Evolutionary conservation across 768 basidiomycete genomes (phyloP).

Genomic region (Pisolithus microcarpus): DNA sequence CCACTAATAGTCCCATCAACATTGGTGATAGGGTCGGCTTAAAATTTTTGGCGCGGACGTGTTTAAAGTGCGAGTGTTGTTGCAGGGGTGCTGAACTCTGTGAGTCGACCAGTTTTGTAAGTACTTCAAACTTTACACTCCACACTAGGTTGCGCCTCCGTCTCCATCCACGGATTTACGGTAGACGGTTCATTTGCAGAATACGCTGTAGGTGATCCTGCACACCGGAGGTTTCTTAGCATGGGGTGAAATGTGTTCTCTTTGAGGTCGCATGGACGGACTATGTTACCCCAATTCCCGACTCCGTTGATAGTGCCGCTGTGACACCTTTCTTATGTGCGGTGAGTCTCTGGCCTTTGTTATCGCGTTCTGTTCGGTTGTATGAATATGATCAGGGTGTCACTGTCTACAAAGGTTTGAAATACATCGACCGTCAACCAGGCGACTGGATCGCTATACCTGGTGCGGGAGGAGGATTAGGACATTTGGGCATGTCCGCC

Average conservation of each 20-base stretch:
- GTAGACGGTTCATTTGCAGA: slow-evolving; percentile 40
- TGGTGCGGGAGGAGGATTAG: slow-evolving; percentile 36
- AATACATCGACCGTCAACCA: slow-evolving; percentile 24
- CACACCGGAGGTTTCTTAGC: background rate
- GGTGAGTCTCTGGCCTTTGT: slow-evolving; percentile 14
- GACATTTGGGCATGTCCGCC: slow-evolving; percentile 28
- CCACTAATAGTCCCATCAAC: slow-evolving; percentile 22
- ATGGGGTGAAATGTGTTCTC: background rate
- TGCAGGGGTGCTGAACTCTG: slow-evolving; percentile 28
- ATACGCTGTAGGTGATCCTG: slow-evolving; percentile 24
- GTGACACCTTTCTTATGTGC: slow-evolving; percentile 42
- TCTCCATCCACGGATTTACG: slow-evolving; percentile 26
- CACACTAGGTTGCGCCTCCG: slow-evolving; percentile 9
- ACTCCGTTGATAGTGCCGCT: slow-evolving; percentile 30
- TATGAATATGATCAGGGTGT: slow-evolving; percentile 21
- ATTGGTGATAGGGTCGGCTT: slow-evolving; percentile 38
- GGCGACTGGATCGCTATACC: slow-evolving; percentile 38
- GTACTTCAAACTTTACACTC: background rate
- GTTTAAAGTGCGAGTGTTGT: slow-evolving; percentile 37
- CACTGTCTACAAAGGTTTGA: slow-evolving; percentile 43
- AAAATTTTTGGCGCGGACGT: slow-evolving; percentile 36
- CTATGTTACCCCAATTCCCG: slow-evolving; percentile 41
- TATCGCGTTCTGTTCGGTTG: background rate
- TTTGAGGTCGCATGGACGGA: slow-evolving; percentile 26
- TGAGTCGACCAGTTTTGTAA: slow-evolving; percentile 7